Evolutionary conservation across 352 stramenopile species (phyloP).

Genomic region (Phytophthora pini): DNA sequence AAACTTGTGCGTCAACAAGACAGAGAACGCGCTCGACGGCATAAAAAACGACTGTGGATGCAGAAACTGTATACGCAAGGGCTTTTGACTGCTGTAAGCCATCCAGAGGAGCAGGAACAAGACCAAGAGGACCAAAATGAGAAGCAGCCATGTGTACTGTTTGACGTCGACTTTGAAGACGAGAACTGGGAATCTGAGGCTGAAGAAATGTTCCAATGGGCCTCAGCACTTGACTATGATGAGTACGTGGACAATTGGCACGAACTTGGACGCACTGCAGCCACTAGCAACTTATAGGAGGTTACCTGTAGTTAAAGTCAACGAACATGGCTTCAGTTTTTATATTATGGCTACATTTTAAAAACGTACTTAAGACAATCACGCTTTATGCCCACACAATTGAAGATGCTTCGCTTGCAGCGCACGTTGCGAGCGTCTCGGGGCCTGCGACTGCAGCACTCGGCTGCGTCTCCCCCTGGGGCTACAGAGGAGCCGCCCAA

Average conservation of each 20-base stretch:
- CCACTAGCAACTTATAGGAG: constrained; percentile 29
- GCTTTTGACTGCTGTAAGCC: constrained; percentile 38
- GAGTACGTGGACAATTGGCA: constrained; percentile 76
- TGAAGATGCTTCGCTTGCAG: constrained; percentile 32
- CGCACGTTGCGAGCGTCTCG: constrained; percentile 19
- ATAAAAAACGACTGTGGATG: constrained; percentile 85
- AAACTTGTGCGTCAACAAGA: constrained; percentile 65
- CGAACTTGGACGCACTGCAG: constrained; percentile 60
- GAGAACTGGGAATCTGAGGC: constrained; percentile 72
- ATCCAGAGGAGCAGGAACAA: constrained; percentile 18
- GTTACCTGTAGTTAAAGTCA: neutral
- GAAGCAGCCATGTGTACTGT: constrained; percentile 30
- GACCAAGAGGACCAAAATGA: constrained; percentile 9
- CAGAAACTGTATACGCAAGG: constrained; percentile 78
- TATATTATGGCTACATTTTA: constrained; percentile 5
- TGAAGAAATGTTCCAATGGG: constrained; percentile 81
- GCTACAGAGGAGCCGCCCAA: constrained; percentile 62
- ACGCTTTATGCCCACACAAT: neutral
- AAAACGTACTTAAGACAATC: neutral
- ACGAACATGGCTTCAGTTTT: constrained; percentile 6
- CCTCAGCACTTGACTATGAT: constrained; percentile 71
- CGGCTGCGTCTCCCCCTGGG: constrained; percentile 11
- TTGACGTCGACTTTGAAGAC: constrained; percentile 75
- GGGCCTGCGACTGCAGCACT: constrained; percentile 22
- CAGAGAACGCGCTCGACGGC: constrained; percentile 50